Evolutionary conservation across 2,329 filamentous ascomycete genomes (phyloP).

Genomic region (Fonsecaea multimorphosa): DNA sequence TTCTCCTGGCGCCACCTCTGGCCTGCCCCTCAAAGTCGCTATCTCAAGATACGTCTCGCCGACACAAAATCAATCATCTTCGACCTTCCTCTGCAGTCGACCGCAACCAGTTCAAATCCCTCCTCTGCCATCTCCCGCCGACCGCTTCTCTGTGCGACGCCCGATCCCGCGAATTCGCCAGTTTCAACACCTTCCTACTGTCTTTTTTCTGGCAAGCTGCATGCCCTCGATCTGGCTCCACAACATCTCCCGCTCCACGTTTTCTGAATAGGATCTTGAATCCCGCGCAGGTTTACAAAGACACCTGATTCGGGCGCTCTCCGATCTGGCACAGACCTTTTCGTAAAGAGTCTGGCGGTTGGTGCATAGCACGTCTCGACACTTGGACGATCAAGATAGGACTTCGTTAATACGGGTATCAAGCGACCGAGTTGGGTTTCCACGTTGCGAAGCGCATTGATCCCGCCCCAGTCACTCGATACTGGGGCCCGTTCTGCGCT

Average conservation of each 20-base stretch:
- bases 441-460: conserved; percentile 5
- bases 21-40: background rate
- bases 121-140: conserved; percentile 24
- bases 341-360: conserved; percentile 4
- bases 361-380: background rate
- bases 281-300: background rate
- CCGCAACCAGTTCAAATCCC: conserved; percentile 23
- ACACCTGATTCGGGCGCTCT: background rate
- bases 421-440: background rate
- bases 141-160: conserved; percentile 22
- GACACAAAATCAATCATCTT: background rate
- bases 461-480: background rate
- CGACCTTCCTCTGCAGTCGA: conserved; percentile 6
- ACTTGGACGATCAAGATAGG: background rate
- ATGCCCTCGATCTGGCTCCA: conserved; percentile 29
- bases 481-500: conserved; percentile 14
- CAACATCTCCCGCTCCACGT: conserved; percentile 19
- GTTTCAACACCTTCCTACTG: background rate
- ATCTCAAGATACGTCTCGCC: background rate
- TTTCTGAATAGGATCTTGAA: background rate
- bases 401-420: background rate
- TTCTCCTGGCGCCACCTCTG: background rate
- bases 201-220: conserved; percentile 21
- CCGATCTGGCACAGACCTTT: conserved; percentile 4
- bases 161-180: background rate